These are phyloP conservation scores for Rubroboletus satanas DNA, from an alignment of 768 basidiomycete species.

Conservation along the genomic window DNA sequence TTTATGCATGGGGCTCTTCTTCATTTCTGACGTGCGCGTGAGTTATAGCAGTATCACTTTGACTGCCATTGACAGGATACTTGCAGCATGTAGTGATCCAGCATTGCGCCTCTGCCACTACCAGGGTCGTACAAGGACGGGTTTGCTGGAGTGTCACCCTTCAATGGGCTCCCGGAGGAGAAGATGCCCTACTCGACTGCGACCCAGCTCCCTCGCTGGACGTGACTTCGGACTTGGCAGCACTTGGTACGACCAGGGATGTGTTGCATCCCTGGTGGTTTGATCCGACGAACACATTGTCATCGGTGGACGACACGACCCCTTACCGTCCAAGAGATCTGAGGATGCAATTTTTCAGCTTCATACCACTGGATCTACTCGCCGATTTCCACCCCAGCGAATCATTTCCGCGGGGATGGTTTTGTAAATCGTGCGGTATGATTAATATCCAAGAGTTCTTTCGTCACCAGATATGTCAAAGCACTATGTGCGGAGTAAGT, in stretches of 20 bases:
- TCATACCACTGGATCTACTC: slow-evolving; percentile 30
- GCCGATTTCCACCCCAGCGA: slow-evolving; percentile 30
- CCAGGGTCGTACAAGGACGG: slow-evolving; percentile 23
- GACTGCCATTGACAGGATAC: background rate
- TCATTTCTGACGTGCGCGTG: slow-evolving; percentile 39
- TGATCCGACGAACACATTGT: slow-evolving; percentile 10
- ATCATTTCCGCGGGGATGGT: slow-evolving; percentile 46
- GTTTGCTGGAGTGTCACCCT: slow-evolving; percentile 47
- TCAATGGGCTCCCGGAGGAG: slow-evolving; percentile 49
- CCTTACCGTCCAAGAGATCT: slow-evolving; percentile 24
- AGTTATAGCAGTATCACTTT: slow-evolving; percentile 4
- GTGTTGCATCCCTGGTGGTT: slow-evolving; percentile 21
- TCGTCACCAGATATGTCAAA: slow-evolving; percentile 45
- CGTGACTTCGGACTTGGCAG: background rate
- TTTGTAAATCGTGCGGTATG: slow-evolving; percentile 45
- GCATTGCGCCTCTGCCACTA: background rate
- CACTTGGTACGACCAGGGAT: background rate
- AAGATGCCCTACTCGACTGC: slow-evolving; percentile 31
- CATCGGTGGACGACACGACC: slow-evolving; percentile 5
- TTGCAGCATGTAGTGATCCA: slow-evolving; percentile 16
- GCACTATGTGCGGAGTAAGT: slow-evolving; percentile 39
- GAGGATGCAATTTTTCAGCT: slow-evolving; percentile 25
- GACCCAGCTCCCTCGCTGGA: background rate
- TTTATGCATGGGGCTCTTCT: slow-evolving; percentile 46
- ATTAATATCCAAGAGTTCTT: slow-evolving; percentile 45